Conservation (phyloP, 2,329 filamentous ascomycete genomes). For the Bimuria novae-zelandiae region DNA sequence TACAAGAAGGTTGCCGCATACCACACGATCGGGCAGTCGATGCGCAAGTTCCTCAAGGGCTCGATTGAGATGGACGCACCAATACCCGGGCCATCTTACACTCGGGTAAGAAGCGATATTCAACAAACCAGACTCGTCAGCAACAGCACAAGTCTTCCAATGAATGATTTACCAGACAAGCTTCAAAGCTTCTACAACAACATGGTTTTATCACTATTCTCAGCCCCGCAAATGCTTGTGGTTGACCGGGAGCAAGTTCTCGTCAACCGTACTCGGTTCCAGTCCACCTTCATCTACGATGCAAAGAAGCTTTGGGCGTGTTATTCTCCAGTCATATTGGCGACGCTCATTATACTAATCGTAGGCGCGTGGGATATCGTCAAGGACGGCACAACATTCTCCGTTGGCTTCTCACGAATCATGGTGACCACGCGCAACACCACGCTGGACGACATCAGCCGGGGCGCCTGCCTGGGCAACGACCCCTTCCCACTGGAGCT, state of each 20-base stretch:
- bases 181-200: slow-evolving; percentile 40
- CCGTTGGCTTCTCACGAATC: slow-evolving; percentile 41
- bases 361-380: slow-evolving; percentile 36
- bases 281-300: slow-evolving; percentile 40
- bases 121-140: slow-evolving; percentile 52
- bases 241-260: slow-evolving; percentile 17
- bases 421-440: slow-evolving; percentile 43
- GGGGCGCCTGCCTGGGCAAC: slow-evolving; percentile 47
- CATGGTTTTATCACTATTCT: slow-evolving; percentile 42
- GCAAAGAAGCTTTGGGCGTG: slow-evolving; percentile 38
- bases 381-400: slow-evolving; percentile 43
- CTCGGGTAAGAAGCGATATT: slow-evolving; percentile 38
- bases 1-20: slow-evolving; percentile 45
- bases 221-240: slow-evolving; percentile 39
- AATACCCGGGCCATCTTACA: slow-evolving; percentile 32
- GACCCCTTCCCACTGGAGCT: slow-evolving; percentile 47
- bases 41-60: slow-evolving; percentile 38
- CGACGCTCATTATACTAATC: slow-evolving; percentile 32
- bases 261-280: slow-evolving; percentile 29
- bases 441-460: slow-evolving; percentile 44
- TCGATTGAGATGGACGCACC: slow-evolving; percentile 35
- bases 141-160: slow-evolving; percentile 32
- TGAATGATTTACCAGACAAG: slow-evolving; percentile 25
- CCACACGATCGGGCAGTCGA: slow-evolving; percentile 37
- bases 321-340: slow-evolving; percentile 39